Evolutionary conservation across 1,284 basidiomycete genomes (phyloP).

Genomic region (Boletellus dicymbophilus): DNA sequence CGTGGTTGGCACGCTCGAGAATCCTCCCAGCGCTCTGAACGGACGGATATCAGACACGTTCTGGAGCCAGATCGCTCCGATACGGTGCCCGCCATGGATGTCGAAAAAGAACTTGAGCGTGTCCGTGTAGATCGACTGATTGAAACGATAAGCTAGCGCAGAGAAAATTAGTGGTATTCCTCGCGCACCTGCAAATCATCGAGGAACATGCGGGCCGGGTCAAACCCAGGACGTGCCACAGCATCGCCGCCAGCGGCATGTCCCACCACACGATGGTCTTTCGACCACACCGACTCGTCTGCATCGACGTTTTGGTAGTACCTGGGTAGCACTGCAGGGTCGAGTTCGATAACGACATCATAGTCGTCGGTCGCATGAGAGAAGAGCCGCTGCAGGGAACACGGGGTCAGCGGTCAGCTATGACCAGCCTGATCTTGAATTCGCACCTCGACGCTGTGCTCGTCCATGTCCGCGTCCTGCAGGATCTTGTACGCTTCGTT

Average conservation of each 20-base stretch:
- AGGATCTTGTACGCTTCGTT: slow-evolving; percentile 59
- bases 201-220: slow-evolving; percentile 75
- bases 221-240: slow-evolving; percentile 68
- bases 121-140: slow-evolving; percentile 74
- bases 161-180: neutral
- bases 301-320: slow-evolving; percentile 67
- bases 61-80: slow-evolving; percentile 91
- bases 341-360: slow-evolving; percentile 82
- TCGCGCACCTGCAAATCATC: slow-evolving; percentile 67
- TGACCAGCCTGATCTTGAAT: neutral
- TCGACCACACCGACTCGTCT: slow-evolving; percentile 47
- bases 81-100: slow-evolving; percentile 73
- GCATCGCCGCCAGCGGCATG: slow-evolving; percentile 47
- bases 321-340: slow-evolving; percentile 67
- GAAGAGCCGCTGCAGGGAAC: slow-evolving; percentile 67
- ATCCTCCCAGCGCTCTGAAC: slow-evolving; percentile 86
- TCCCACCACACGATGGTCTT: slow-evolving; percentile 41
- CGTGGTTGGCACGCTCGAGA: slow-evolving; percentile 60
- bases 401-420: slow-evolving; percentile 3
- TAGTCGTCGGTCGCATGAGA: slow-evolving; percentile 84
- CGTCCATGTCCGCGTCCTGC: slow-evolving; percentile 17
- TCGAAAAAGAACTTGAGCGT: slow-evolving; percentile 89
- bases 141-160: slow-evolving; percentile 5
- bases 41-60: slow-evolving; percentile 53
- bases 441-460: slow-evolving; percentile 54